These are phyloP conservation scores for Vinca minor DNA, from an alignment of 257 asterid species.

Conservation along the genomic window DNA sequence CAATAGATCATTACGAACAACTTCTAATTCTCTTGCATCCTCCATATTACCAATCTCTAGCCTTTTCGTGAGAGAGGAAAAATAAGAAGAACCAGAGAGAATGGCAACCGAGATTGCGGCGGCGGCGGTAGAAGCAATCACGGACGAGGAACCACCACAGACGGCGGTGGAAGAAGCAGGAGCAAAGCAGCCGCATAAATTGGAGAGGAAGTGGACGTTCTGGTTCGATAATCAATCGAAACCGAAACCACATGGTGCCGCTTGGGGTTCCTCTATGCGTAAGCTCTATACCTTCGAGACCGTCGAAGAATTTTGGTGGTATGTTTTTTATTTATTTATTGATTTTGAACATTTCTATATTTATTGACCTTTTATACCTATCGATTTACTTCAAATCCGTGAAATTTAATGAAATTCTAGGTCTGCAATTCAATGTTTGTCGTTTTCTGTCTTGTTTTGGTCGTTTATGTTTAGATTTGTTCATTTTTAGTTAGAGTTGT, in stretches of 20 bases:
- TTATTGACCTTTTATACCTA: background rate
- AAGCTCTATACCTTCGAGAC: constrained; percentile 76
- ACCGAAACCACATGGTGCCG: constrained; percentile 79
- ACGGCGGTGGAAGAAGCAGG: constrained; percentile 16
- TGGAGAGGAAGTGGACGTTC: constrained; percentile 82
- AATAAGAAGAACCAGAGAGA: background rate
- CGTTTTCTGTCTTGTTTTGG: background rate
- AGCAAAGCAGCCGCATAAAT: constrained; percentile 51
- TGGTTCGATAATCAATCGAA: constrained; percentile 88
- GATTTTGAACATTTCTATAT: background rate
- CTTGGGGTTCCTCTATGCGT: constrained; percentile 71
- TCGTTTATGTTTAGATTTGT: background rate
- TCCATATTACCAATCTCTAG: too few relatives aligned
- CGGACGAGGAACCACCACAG: constrained; percentile 34
- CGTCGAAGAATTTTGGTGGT: constrained; percentile 98
- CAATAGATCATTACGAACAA: too few relatives aligned
- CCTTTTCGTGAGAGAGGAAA: background rate
- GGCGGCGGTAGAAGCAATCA: constrained; percentile 31
- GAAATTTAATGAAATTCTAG: background rate
- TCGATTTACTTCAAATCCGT: background rate
- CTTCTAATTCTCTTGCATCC: too few relatives aligned
- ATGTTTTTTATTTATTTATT: background rate
- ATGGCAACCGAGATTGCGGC: constrained; percentile 75
- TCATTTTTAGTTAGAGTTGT: background rate
- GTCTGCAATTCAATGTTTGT: background rate